These are phyloP conservation scores for Cryptosporidium viatorum DNA, from an alignment of 169 alveolate species.

Conservation along the genomic window DNA sequence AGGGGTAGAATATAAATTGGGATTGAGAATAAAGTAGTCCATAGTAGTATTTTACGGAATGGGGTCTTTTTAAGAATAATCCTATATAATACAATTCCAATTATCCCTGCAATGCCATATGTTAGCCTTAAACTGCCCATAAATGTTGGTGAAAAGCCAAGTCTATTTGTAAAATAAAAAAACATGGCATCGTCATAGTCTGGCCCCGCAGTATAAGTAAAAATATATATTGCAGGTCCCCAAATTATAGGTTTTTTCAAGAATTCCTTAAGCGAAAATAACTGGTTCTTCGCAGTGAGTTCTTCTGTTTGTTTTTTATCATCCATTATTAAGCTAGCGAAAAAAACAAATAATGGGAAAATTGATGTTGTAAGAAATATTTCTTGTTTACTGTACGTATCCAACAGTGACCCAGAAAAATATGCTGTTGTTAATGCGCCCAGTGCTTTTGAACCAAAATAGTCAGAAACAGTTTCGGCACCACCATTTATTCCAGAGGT, in stretches of 20 bases:
- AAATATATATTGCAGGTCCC: slow-evolving; percentile 92
- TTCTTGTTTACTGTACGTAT: slow-evolving; percentile 86
- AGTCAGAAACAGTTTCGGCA: slow-evolving; percentile 87
- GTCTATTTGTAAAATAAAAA: slow-evolving; percentile 91
- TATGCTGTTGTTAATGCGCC: slow-evolving; percentile 93
- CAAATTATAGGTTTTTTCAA: slow-evolving; percentile 87
- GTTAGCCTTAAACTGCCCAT: slow-evolving; percentile 93
- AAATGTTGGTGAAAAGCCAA: slow-evolving; percentile 92
- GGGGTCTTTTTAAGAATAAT: slow-evolving; percentile 86
- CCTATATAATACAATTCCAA: slow-evolving; percentile 90
- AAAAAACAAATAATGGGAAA: slow-evolving; percentile 88
- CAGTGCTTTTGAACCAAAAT: slow-evolving; percentile 90
- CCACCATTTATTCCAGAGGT: slow-evolving; percentile 78
- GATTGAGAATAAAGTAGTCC: slow-evolving; percentile 89
- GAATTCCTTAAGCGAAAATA: slow-evolving; percentile 84
- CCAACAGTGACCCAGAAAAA: slow-evolving; percentile 92
- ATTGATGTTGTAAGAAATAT: slow-evolving; percentile 89
- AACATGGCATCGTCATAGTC: slow-evolving; percentile 94
- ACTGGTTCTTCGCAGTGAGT: slow-evolving; percentile 80
- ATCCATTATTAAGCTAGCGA: slow-evolving; percentile 86
- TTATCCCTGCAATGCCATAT: slow-evolving; percentile 91
- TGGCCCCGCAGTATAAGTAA: slow-evolving; percentile 89
- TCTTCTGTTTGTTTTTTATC: slow-evolving; percentile 82
- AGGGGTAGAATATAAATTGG: slow-evolving; percentile 86
- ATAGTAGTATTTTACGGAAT: slow-evolving; percentile 88